A percentile compares a stretch with the other conserved stretches of the same genome.
phyloP scores from a whole-genome alignment of 1,139 yeast genomes.

The Blastobotrys elegans region DNA sequence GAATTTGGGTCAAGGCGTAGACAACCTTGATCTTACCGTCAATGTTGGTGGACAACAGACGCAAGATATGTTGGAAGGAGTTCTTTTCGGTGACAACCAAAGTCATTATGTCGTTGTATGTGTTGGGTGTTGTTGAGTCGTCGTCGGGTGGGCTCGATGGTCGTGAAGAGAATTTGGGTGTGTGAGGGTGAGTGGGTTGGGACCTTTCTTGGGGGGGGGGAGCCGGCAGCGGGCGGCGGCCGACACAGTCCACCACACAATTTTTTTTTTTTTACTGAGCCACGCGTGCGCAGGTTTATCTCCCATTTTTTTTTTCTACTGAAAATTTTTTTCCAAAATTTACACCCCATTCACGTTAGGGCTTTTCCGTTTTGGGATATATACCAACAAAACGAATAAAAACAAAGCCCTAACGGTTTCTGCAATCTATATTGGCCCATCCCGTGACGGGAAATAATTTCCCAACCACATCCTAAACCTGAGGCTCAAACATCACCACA shows the following conservation, averaged over 20 bases:
- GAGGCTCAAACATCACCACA: no score
- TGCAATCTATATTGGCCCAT: no score
- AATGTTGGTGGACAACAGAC: conserved; percentile 98
- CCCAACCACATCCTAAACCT: no score
- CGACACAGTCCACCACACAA: no score
- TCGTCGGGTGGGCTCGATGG: background rate
- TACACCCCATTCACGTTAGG: no score
- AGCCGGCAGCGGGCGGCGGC: background rate
- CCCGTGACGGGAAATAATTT: no score
- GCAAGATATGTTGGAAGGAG: conserved; percentile 99
- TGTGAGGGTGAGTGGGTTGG: conserved; percentile 13
- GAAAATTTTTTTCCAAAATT: no score
- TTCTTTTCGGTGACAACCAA: conserved; percentile 99
- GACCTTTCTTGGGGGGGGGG: conserved; percentile 6
- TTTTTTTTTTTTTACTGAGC: background rate
- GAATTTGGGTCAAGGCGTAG: conserved; percentile 99
- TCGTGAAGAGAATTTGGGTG: conserved; percentile 6
- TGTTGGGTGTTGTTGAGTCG: background rate
- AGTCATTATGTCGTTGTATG: conserved; percentile 55
- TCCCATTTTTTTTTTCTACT: background rate
- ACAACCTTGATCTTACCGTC: conserved; percentile 99
- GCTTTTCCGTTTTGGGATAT: no score
- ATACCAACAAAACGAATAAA: no score
- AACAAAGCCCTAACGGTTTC: no score
- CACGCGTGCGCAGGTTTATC: no score